Percentiles rank a stretch among this genome's conserved stretches.
These are phyloP conservation scores for Chaetomium olivaceum DNA, from an alignment of 2,329 filamentous ascomycete genomes.

Conservation along the genomic window DNA sequence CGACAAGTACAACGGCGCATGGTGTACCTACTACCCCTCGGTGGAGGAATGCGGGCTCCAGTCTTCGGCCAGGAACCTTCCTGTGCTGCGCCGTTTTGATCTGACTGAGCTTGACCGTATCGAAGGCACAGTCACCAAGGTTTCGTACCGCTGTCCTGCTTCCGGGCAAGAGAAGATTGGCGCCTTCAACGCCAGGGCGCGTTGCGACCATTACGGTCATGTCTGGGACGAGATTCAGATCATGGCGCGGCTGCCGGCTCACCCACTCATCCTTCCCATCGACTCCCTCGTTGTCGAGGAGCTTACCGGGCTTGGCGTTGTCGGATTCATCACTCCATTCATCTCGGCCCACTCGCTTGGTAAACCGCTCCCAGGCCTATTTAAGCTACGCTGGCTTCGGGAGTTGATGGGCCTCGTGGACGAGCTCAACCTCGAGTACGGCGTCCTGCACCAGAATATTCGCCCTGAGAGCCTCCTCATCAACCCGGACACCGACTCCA, in stretches of 20 bases:
- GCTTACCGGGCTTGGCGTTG: not conserved
- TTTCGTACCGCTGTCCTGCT: not conserved
- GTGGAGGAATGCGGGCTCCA: not conserved
- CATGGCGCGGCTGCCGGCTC: not conserved
- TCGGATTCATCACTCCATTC: slow-evolving; percentile 2
- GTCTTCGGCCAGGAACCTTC: not conserved
- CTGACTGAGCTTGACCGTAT: not conserved
- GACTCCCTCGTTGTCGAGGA: slow-evolving; percentile 8
- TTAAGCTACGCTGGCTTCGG: not conserved
- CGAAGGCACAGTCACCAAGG: not conserved
- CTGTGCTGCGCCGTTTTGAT: not conserved
- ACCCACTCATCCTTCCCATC: not conserved
- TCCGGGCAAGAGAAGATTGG: not conserved
- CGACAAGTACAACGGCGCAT: not conserved
- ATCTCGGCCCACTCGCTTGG: not conserved
- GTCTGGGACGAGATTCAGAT: slow-evolving; percentile 6
- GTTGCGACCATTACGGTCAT: not conserved
- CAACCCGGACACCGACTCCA: slow-evolving; percentile 2
- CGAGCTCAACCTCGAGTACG: slow-evolving; percentile 7
- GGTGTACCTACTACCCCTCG: not conserved
- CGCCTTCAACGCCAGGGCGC: not conserved
- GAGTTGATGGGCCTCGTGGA: slow-evolving; percentile 3
- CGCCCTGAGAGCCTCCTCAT: not conserved
- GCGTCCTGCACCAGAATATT: slow-evolving; percentile 6
- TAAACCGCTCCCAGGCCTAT: not conserved